phyloP scores from a whole-genome alignment of 805 yeast genomes.

The Phaffomyces opuntiae region DNA sequence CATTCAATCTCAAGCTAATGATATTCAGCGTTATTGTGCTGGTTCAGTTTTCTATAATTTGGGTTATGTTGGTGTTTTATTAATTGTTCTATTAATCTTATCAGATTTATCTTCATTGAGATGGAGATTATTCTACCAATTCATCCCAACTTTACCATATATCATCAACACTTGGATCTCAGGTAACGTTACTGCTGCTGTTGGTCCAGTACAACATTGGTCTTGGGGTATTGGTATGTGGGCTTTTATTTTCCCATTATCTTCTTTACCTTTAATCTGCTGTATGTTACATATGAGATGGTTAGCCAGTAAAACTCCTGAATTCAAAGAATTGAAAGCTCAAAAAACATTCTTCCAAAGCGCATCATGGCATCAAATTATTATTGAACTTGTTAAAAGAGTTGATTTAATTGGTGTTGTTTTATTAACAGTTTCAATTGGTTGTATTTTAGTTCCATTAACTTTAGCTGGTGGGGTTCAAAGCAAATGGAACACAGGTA shows the following conservation, averaged over 20 bases:
- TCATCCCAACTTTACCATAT: slow-evolving; percentile 64
- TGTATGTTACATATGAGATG: slow-evolving; percentile 51
- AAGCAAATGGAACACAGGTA: slow-evolving; percentile 50
- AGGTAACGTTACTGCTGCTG: slow-evolving; percentile 45
- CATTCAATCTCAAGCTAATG: slow-evolving; percentile 52
- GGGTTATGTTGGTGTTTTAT: slow-evolving; percentile 60
- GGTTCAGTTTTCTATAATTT: slow-evolving; percentile 49
- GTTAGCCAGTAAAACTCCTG: slow-evolving; percentile 45
- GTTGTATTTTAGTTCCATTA: slow-evolving; percentile 63
- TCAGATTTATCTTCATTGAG: slow-evolving; percentile 64
- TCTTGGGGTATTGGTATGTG: slow-evolving; percentile 77
- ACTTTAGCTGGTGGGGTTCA: slow-evolving; percentile 65
- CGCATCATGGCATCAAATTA: slow-evolving; percentile 28
- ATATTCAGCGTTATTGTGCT: slow-evolving; percentile 52
- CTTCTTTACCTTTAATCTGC: slow-evolving; percentile 50
- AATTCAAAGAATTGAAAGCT: slow-evolving; percentile 35
- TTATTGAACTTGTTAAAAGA: slow-evolving; percentile 48
- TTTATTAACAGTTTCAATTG: slow-evolving; percentile 47
- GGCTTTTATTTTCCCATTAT: slow-evolving; percentile 68
- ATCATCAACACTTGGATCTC: slow-evolving; percentile 75
- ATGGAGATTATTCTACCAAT: slow-evolving; percentile 63
- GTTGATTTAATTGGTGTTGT: slow-evolving; percentile 59
- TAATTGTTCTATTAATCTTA: slow-evolving; percentile 48
- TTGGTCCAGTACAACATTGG: slow-evolving; percentile 36
- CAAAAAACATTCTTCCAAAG: slow-evolving; percentile 33